Conservation (phyloP, 1,284 basidiomycete species). For the Trichosporon faecale region DNA sequence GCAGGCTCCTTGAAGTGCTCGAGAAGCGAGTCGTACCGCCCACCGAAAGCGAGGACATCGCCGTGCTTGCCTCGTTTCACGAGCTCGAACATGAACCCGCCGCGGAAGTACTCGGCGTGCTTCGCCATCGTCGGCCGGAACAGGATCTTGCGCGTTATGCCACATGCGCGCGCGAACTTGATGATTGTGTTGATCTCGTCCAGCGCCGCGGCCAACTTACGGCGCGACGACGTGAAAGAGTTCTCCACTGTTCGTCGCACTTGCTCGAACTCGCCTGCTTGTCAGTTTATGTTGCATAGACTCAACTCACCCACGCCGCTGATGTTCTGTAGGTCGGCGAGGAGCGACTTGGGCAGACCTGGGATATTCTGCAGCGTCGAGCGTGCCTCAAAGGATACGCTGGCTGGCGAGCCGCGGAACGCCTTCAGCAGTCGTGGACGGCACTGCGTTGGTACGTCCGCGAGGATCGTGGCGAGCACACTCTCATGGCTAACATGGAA, state of each 20-base stretch:
- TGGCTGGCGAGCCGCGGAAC: slow-evolving; percentile 36
- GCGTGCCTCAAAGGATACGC: slow-evolving; percentile 28
- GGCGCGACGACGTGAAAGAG: slow-evolving; percentile 30
- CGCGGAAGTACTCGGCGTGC: slow-evolving; percentile 53
- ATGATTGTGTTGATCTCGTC: slow-evolving; percentile 52
- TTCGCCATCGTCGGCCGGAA: slow-evolving; percentile 53
- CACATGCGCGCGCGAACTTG: slow-evolving; percentile 51
- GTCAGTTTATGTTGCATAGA: not conserved
- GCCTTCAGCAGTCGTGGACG: slow-evolving; percentile 38
- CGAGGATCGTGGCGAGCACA: slow-evolving; percentile 44
- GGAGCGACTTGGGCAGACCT: slow-evolving; percentile 34
- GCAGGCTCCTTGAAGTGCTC: slow-evolving; percentile 55
- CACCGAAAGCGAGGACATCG: slow-evolving; percentile 55
- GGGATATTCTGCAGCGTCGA: slow-evolving; percentile 31
- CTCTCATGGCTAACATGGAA: slow-evolving; percentile 50
- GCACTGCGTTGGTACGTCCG: slow-evolving; percentile 33
- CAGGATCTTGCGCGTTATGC: slow-evolving; percentile 53
- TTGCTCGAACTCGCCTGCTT: slow-evolving; percentile 36
- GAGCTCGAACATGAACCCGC: slow-evolving; percentile 58
- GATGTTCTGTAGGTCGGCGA: slow-evolving; percentile 52
- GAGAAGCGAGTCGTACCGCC: slow-evolving; percentile 56
- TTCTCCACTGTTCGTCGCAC: slow-evolving; percentile 35
- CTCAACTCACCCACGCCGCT: slow-evolving; percentile 58
- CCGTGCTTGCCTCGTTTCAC: slow-evolving; percentile 53
- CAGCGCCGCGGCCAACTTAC: slow-evolving; percentile 46